Percentiles rank a stretch among this genome's conserved stretches.
phyloP scores from a whole-genome alignment of 2,329 filamentous ascomycete species.

The Botryotinia narcissicola region DNA sequence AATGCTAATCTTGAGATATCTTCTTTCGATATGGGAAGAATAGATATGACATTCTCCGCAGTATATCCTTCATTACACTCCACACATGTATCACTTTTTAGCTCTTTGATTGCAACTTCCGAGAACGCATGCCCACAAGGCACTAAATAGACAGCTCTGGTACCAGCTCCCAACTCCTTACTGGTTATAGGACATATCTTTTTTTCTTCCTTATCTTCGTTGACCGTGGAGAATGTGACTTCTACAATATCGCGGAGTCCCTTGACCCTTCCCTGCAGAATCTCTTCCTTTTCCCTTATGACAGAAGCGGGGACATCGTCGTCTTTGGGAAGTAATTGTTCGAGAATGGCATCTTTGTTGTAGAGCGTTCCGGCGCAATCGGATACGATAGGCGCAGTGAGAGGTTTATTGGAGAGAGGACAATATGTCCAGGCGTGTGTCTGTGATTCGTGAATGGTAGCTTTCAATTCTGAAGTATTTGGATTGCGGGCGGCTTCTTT shows the following conservation, averaged over 20 bases:
- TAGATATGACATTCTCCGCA: conserved; percentile 73
- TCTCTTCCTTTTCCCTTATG: conserved; percentile 56
- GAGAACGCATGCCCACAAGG: conserved; percentile 95
- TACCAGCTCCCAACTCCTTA: conserved; percentile 76
- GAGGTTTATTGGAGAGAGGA: conserved; percentile 74
- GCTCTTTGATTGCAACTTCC: conserved; percentile 78
- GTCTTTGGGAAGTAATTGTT: conserved; percentile 58
- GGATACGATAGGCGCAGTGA: conserved; percentile 69
- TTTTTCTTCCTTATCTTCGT: conserved; percentile 49
- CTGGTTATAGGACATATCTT: conserved; percentile 86
- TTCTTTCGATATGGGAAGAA: conserved; percentile 67
- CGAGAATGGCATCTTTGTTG: conserved; percentile 88
- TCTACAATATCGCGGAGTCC: conserved; percentile 84
- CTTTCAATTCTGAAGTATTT: conserved; percentile 83
- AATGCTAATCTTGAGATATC: conserved; percentile 68
- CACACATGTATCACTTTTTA: conserved; percentile 61
- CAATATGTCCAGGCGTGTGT: conserved; percentile 85
- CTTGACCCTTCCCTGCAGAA: conserved; percentile 64
- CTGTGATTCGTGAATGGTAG: conserved; percentile 79
- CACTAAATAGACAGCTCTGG: conserved; percentile 83
- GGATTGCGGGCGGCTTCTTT: conserved; percentile 84
- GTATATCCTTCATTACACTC: conserved; percentile 77
- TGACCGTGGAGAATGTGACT: conserved; percentile 64
- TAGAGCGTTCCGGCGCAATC: conserved; percentile 83
- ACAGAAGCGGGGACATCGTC: conserved; percentile 45